These are phyloP conservation scores for Acer campestre DNA, from an alignment of 345 rosid species.

Conservation along the genomic window DNA sequence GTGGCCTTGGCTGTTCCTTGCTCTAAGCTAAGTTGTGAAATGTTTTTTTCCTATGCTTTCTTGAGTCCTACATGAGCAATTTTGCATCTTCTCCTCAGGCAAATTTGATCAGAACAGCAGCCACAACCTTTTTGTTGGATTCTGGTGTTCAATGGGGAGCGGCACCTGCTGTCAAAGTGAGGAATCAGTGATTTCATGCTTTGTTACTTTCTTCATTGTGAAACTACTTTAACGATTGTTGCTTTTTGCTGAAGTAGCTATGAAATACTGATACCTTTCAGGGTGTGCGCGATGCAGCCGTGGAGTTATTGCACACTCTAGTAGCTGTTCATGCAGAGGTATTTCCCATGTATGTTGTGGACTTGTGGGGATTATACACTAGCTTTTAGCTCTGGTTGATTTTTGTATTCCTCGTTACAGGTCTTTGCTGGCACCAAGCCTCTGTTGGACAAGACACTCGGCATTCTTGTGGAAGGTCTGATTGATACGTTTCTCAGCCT, in stretches of 20 bases:
- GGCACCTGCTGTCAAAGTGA: conserved; percentile 88
- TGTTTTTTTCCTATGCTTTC: conserved; percentile 1
- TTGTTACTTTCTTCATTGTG: conserved; percentile 11
- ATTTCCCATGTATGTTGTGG: conserved; percentile 16
- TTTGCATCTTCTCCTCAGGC: conserved; percentile 51
- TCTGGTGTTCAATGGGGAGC: conserved; percentile 97
- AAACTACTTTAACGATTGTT: background rate
- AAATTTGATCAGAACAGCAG: conserved; percentile 87
- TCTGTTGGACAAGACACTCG: conserved; percentile 85
- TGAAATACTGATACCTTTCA: conserved; percentile 34
- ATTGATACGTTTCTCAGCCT: conserved; percentile 87
- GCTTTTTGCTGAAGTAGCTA: conserved; percentile 5
- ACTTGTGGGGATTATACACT: background rate
- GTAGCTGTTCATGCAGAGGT: conserved; percentile 99
- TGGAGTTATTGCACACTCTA: conserved; percentile 84
- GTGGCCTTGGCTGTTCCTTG: background rate
- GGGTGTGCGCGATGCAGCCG: conserved; percentile 97
- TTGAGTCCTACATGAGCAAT: background rate
- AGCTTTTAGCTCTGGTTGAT: background rate
- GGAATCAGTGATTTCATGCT: conserved; percentile 19
- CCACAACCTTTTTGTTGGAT: conserved; percentile 71
- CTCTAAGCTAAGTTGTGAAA: background rate
- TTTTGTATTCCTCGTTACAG: conserved; percentile 36
- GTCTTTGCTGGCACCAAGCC: conserved; percentile 98
- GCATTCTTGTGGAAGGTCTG: conserved; percentile 93